Evolutionary conservation across 1,284 basidiomycete genomes (phyloP), one percentile per base, ranked within the genome.

Genomic region (Ceratobasidium theobromae): DNA sequence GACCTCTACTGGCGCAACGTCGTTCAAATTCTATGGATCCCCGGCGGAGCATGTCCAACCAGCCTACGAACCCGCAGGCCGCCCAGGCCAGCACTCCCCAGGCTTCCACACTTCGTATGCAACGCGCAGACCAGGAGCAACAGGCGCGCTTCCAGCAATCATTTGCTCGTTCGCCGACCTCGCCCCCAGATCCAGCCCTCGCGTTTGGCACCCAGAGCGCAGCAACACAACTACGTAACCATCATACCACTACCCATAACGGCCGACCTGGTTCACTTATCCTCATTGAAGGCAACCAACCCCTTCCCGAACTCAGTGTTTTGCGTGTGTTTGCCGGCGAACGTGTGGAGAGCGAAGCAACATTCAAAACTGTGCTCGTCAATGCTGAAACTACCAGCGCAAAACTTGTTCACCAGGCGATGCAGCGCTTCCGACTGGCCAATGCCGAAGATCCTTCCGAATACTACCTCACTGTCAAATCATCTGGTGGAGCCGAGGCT

Each of bases 351-450:
- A 93, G 92, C 0, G 95, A 98, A 71, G 92, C 94, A 2, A 97
- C 95, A 0, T 99, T 98, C 83, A 98, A 98, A 80, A 98, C 96
- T 0, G 96, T 97, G 0, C 78, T 98, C 21, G 84, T 98, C 69
- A 98, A 95, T 73, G 81, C 89, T 6, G 87, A 86, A 3, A 98
- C 95, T 0, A 89, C 88, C 0, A 85, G 92, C 0, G 77, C 81
- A 0, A 95, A 98, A 66, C 85, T 99, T 27, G 84, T 98, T 52
- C 83, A 85, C 53, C 95, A 99, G 78, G 91, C 95, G 3, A 87
- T 95, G 69, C 95, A 98, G 76, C 86, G 96, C 3, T 98, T 99
- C 84, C 81, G 90, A 30, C 78, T 97, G 3, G 84, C 86, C 0
- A 80, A 82, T 0, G 84, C 83, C 8, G 85, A 85, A 66, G 81